Base-by-base conservation (phyloP, 1,139 yeast species). In the Hyphopichia wangnamkhiaoensis region DNA sequence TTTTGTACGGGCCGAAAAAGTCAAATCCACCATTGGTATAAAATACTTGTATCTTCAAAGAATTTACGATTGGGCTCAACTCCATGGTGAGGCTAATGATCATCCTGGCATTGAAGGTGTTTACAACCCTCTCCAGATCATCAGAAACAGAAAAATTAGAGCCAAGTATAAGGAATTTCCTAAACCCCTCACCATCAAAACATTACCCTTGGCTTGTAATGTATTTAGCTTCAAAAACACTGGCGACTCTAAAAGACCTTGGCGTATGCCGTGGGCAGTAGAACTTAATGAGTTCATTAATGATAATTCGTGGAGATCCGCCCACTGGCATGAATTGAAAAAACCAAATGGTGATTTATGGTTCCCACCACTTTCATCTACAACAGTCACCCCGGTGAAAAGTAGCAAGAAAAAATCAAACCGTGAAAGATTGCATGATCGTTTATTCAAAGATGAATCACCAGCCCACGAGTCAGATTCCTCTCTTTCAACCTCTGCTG, bases 101-200 rank as follows among this genome's bases (percentile, higher is more conserved):
- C 73, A 71, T 42, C 70, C 71, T 0, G 71, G 78, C 0, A 76
- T 84, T 2, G 89, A 82, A 44, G 87, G 84, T 1, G 76, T 78
- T 2, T 89, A 84, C 61, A 89, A 89, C 54, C 96, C 96, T 1
- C 64, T 89, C 34, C 96, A 87, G 56, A 75, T 82, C 15, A 78
- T 89, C 27, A 65, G 97, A 44, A 85, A 89, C 58, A 68, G 96
- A 40, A 69, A 71, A 42, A 56, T 82, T 9, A 58, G 74, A 47
- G 71, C 73, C 46, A 76, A 73, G 48, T 65, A 74, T 49, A 63
- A 63, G 31, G 78, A 74, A 36, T 58, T 56, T 38, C 71, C 71
- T 13, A 61, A 61, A 35, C 63, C 63, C 1, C 46, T 71, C 9
- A 45, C 64, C 2, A 50, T 62, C 19, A 63, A 65, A 40, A 57